Base-by-base conservation (phyloP, 2,329 filamentous ascomycete genomes). In the Fusarium vanettenii region DNA sequence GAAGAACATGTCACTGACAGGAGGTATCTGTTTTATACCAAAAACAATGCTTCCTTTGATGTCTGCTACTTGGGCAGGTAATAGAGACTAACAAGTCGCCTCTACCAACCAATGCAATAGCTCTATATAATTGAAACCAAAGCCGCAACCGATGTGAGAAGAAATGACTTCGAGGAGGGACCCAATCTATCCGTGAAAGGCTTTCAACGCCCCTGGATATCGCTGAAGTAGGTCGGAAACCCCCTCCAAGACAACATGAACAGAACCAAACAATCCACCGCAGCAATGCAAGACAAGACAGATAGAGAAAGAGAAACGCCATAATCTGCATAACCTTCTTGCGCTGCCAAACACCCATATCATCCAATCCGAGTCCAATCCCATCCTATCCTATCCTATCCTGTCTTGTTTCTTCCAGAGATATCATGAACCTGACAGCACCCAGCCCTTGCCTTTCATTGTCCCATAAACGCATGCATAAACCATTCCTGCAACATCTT, bases 351-450 rank as follows among this genome's bases (percentile, higher is more conserved):
- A 25, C 45, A 50, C 45, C 45, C 45, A 50, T 50, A 18, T 25
- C 45, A 50, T 56, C 55, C 45, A 59, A 43, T 62, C 63, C 71
- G 16, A 35, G 45, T 60, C 57, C 66, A 50, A 73, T 64, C 66
- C 70, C 20, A 73, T 39, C 43, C 66, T n/a, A n/a, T n/a, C n/a
- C 50, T 63, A 48, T 31, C 60, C 33, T 11, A 73, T 60, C 43
- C 66, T 61, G 22, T 55, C 59, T 50, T 31, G 50, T 55, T 55
- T 29, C 50, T 27, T 55, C 50, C 50, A 55, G 39, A 18, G 37
- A 31, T 27, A 14, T 25, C 57, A 43, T 60, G 37, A 60, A 43
- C 48, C 66, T 29, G 33, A 56, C 61, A 66, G 59, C 55, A 66
- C 59, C 63, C 37, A 64, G 69, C 50, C 59, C 25, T 41, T 63